Base-by-base conservation (phyloP, 441 rosid genomes). In the Kokia cookei region DNA sequence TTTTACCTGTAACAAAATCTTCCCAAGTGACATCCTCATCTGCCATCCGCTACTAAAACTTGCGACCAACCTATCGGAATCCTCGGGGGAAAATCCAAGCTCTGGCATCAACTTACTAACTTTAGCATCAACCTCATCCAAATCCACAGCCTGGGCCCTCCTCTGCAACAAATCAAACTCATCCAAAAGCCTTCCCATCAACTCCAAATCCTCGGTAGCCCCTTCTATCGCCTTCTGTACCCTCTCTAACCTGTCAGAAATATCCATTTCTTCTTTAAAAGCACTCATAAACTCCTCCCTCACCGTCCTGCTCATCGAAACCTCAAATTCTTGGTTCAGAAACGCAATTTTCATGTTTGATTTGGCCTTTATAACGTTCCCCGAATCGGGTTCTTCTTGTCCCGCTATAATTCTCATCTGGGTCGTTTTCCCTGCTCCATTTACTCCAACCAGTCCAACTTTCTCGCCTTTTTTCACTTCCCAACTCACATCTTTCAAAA, bases 11-110 rank as follows among this genome's bases (percentile, higher is more conserved):
- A 92, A 84, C 80, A 94, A 80, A 73, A 94, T 94, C 89, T 94
- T 94, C 64, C 97, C 98, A 64, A 94, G 95, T 14, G 97, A 92
- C 91, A 94, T 94, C 83, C 98, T 92, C 98, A 92, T 94, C 84
- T 94, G 97, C 98, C 98, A 94, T 4, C 98, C 97, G 69, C 98
- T 82, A 65, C 98, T 94, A 77, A 92, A 94, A 0, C 95, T 90
- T 5, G 97, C 98, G 4, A 94, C 98, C 79, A 94, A 85, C 83
- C 97, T 90, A 84, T 91, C 97, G 0, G 89, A 86, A 81, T 92
- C 97, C 82, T 92, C 97, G 0, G 84, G 75, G 2, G 86, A 71
- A 78, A 94, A 94, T 32, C 97, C 97, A 4, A 94, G 86, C 76
- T 92, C 95, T 0, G 95, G 98, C 97, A 91, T 92, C 83, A 94